phyloP scores from a whole-genome alignment of 2,329 filamentous ascomycete genomes.

The Colletotrichum abscissum region DNA sequence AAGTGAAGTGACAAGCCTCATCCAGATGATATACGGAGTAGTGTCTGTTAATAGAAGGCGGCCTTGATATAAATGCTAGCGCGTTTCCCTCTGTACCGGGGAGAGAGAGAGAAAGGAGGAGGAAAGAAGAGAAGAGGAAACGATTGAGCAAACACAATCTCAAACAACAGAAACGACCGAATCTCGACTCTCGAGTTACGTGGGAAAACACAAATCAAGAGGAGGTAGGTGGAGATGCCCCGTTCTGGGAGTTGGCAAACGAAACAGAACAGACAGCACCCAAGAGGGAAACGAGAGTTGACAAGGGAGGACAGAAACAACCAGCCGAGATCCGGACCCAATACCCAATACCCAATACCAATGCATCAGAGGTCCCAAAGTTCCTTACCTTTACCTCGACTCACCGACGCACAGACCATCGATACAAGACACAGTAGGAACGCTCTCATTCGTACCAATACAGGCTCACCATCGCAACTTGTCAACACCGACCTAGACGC shows the following conservation, averaged over 20 bases:
- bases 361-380: slow-evolving; percentile 12
- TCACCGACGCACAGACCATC: slow-evolving; percentile 14
- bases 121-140: slow-evolving; percentile 11
- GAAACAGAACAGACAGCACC: background rate
- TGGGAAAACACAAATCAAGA: slow-evolving; percentile 1
- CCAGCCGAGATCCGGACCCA: slow-evolving; percentile 4
- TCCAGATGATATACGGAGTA: slow-evolving; percentile 24
- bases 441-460: background rate
- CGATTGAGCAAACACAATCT: background rate
- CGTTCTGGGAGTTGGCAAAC: background rate
- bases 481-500: background rate
- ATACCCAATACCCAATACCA: background rate
- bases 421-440: background rate
- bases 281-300: background rate
- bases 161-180: background rate
- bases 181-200: background rate
- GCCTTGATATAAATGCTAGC: slow-evolving; percentile 34
- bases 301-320: slow-evolving; percentile 14
- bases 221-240: slow-evolving; percentile 20
- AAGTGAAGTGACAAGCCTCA: slow-evolving; percentile 25
- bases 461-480: background rate
- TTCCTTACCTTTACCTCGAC: slow-evolving; percentile 4
- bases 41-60: slow-evolving; percentile 9
- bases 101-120: background rate
- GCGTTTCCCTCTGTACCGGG: slow-evolving; percentile 4